Percentiles rank a stretch among this genome's conserved stretches.
These are phyloP conservation scores for Peterozyma xylosa DNA, from an alignment of 805 yeast genomes.

Conservation along the genomic window DNA sequence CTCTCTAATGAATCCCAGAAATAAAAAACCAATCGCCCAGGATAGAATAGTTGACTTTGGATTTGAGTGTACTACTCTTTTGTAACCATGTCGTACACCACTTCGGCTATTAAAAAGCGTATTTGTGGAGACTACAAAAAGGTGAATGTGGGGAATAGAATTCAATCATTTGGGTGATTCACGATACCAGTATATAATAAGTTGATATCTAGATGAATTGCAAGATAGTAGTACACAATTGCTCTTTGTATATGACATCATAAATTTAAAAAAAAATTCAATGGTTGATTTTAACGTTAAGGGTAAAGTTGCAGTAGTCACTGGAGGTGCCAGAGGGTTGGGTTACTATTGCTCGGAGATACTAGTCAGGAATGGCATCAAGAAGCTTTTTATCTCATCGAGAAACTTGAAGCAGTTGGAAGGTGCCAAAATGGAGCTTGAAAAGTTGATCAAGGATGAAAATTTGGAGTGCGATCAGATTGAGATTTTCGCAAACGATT, in stretches of 20 bases:
- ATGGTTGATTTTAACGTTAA: constrained; percentile 30
- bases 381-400: constrained; percentile 54
- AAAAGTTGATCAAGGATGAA: constrained; percentile 18
- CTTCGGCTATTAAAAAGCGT: too few species aligned
- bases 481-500: constrained; percentile 49
- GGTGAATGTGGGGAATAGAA: too few species aligned
- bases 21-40: too few species aligned
- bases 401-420: constrained; percentile 57
- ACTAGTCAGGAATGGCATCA: constrained; percentile 53
- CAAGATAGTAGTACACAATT: neutral
- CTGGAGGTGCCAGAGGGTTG: constrained; percentile 74
- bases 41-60: too few species aligned
- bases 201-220: too few species aligned
- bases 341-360: constrained; percentile 66
- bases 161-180: too few species aligned
- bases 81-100: too few species aligned
- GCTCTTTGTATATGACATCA: neutral
- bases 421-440: constrained; percentile 37
- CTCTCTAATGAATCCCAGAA: too few species aligned
- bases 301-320: constrained; percentile 59
- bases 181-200: too few species aligned
- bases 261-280: too few species aligned
- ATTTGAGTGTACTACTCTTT: too few species aligned
- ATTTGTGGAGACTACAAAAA: too few species aligned
- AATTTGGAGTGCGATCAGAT: constrained; percentile 21